Evolutionary conservation across 2,329 filamentous ascomycete genomes (phyloP).

Genomic region (Monilinia fructicola): DNA sequence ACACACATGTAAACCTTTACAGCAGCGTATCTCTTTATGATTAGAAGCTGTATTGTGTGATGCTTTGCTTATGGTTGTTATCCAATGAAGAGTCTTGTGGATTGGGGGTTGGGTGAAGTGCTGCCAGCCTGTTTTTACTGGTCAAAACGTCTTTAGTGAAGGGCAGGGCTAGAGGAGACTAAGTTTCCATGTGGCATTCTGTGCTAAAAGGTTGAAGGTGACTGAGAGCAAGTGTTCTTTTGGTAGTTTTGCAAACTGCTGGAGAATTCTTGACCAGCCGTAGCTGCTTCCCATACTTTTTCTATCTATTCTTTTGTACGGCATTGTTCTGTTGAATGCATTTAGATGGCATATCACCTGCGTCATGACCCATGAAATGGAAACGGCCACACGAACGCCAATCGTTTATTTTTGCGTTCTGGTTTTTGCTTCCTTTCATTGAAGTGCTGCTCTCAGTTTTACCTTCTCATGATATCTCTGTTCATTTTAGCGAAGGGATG

Average conservation of each 20-base stretch:
- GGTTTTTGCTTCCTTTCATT: no score
- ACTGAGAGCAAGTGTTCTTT: slow-evolving; percentile 6
- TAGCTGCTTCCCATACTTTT: not conserved
- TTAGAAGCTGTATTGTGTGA: not conserved
- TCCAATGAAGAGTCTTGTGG: not conserved
- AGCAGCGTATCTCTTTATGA: not conserved
- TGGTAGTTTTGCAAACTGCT: not conserved
- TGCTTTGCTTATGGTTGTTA: not conserved
- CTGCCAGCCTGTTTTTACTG: not conserved
- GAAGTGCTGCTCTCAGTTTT: no score
- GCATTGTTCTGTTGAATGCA: not conserved
- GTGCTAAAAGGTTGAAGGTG: not conserved
- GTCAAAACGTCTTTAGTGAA: not conserved
- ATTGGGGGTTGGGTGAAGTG: accelerated
- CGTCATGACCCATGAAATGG: no score
- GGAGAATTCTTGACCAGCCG: not conserved
- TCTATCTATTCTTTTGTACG: not conserved
- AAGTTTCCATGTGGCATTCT: not conserved
- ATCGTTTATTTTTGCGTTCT: no score
- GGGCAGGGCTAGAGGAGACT: not conserved
- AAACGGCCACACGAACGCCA: no score
- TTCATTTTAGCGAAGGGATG: no score
- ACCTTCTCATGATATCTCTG: no score
- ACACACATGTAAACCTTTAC: not conserved
- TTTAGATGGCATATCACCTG: no score